Evolutionary conservation across 192 early-diverging fungal genomes (phyloP), one percentile per base, ranked within the genome.

Genomic region (Rhizoclosmatium sp.): DNA sequence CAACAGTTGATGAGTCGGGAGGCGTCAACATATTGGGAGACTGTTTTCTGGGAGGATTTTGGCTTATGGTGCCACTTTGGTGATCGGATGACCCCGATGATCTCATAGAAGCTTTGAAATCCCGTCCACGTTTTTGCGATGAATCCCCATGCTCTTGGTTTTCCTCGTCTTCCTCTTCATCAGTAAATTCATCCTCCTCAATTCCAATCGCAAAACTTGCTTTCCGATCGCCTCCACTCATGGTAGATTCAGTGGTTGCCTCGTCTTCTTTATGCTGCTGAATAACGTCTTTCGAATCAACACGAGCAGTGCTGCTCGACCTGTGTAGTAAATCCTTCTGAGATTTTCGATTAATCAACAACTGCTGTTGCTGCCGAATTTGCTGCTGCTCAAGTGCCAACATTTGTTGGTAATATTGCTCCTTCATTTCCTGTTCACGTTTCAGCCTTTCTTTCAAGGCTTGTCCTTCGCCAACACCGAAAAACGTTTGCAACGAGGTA

Each of bases 121-220:
- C 60, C 7, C 60, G 60, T 7, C 60, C 23, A 23, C 0, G 21
- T 40, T 62, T 62, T 7, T 21, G 60, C 5, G 60, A 7, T 7
- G 60, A 23, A 62, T 21, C 51, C 5, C 9, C 51, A n/a, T 31
- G 31, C 31, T 31, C 31, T 16, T 54, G 51, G 9, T 12, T 7
- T 62, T 7, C 7, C 9, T 75, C 72, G 2, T 40, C 59, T 4
- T 62, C 72, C 3, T 75, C 72, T 5, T 10, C 44, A 46, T 68
- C 66, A 14, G n/a, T 45, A 45, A 60, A 75, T 21, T 58, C 75
- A n/a, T 60, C 73, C 40, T 76, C 65, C 1, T 59, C 65, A 19
- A 21, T 23, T 7, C 64, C 75, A 56, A 76, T 76, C 9, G 75
- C 75, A 67, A 76, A 76, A 23, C 75, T 76, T n/a, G 75, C 75